Conservation (phyloP, 108 stramenopile genomes). For the Cylindrotheca fusiformis region DNA sequence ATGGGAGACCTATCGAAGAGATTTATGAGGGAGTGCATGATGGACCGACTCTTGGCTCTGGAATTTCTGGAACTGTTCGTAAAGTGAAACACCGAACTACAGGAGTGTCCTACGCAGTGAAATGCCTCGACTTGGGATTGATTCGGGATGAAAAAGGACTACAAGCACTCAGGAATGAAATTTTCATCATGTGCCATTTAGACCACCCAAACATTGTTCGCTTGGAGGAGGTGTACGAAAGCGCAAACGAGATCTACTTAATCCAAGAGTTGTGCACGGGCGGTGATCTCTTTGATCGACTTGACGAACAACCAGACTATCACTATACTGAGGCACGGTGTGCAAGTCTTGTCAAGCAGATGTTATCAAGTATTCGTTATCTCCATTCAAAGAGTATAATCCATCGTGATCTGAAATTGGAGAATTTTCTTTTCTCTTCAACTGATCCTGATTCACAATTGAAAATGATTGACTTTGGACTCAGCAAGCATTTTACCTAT, state of each 20-base stretch:
- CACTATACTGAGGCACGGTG: slow-evolving; percentile 82
- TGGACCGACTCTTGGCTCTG: slow-evolving; percentile 71
- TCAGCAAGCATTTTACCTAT: slow-evolving; percentile 74
- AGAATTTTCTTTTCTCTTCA: slow-evolving; percentile 44
- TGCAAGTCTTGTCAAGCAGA: slow-evolving; percentile 77
- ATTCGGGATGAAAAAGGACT: slow-evolving; percentile 54
- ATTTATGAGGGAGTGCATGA: slow-evolving; percentile 86
- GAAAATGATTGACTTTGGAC: slow-evolving; percentile 81
- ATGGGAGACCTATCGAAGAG: slow-evolving; percentile 74
- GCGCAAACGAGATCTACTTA: slow-evolving; percentile 67
- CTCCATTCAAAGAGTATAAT: slow-evolving; percentile 90
- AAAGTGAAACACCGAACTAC: slow-evolving; percentile 69
- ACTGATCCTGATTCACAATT: slow-evolving; percentile 3
- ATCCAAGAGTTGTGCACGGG: slow-evolving; percentile 74
- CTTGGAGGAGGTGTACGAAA: slow-evolving; percentile 81
- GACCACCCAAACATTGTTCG: slow-evolving; percentile 90
- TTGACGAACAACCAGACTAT: slow-evolving; percentile 79
- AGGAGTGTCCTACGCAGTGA: slow-evolving; percentile 77
- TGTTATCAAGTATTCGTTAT: slow-evolving; percentile 86
- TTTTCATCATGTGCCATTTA: slow-evolving; percentile 86
- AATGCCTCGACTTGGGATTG: slow-evolving; percentile 70
- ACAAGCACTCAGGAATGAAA: slow-evolving; percentile 71
- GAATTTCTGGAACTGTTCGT: slow-evolving; percentile 80
- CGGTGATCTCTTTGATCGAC: slow-evolving; percentile 83
- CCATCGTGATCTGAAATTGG: slow-evolving; percentile 93